Evolutionary conservation across 371 early-diverging fungal genomes (phyloP), one percentile per base, ranked within the genome.

Genomic region (Mortierella sp.): DNA sequence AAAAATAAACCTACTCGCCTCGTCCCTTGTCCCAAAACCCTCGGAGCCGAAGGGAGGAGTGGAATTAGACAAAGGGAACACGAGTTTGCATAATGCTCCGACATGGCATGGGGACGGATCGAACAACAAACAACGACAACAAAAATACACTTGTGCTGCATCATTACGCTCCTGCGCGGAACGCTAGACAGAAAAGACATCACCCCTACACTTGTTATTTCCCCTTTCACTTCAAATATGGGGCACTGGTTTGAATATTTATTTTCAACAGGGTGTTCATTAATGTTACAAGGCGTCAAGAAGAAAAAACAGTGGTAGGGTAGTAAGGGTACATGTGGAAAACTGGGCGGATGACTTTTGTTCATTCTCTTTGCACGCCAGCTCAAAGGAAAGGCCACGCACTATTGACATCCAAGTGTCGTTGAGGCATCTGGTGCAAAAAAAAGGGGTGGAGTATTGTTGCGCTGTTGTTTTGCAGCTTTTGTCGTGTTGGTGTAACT

Each of bases 1-100:
- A 55, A 55, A 55, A 55, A 55, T 55, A 55, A 55, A 55, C 22
- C 50, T n/a, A n/a, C n/a, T n/a, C n/a, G n/a, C n/a, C n/a, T n/a
- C n/a, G n/a, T n/a, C n/a, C n/a, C n/a, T n/a, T n/a, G n/a, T n/a
- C n/a, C n/a, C n/a, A n/a, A 50, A 1, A 0, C 6, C 9, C 7
- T 5, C 24, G 29, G 55, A 14, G 55, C 31, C 55, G 31, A 31
- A 52, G 52, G 52, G n/a, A 24, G n/a, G 24, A 24, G 26, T 5
- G 14, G 14, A 29, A 53, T 13, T 4, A 22, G 29, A 29, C 11
- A 52, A 52, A 52, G 11, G 29, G 29, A 53, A 14, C 47, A 10
- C 14, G 22, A 44, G 22, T 19, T 47, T 47, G 47, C 47, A 47
- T 47, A 47, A n/a, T 48, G n/a, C 50, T 22, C 50, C 50, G n/a